phyloP scores from a whole-genome alignment of 1,284 basidiomycete genomes.

The Trichosporon coremiiforme region DNA sequence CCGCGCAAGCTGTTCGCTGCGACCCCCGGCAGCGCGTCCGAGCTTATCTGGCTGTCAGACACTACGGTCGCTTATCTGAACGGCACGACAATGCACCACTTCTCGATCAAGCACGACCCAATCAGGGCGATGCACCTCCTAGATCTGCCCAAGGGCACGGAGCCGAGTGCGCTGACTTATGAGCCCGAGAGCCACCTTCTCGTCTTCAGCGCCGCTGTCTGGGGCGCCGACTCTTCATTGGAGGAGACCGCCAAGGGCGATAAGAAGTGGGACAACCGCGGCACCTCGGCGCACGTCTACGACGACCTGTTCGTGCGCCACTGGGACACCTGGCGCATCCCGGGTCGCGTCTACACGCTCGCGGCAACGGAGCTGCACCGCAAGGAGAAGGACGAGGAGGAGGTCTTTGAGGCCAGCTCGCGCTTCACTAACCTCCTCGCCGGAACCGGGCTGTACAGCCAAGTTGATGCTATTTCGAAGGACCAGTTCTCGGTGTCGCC shows the following conservation, averaged over 20 bases:
- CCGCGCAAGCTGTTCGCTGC: conserved; percentile 38
- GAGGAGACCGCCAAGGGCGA: conserved; percentile 68
- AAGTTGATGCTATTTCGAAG: conserved; percentile 76
- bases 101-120: conserved; percentile 26
- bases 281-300: conserved; percentile 73
- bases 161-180: conserved; percentile 67
- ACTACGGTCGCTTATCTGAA: conserved; percentile 54
- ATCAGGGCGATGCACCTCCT: conserved; percentile 33
- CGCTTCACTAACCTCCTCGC: conserved; percentile 66
- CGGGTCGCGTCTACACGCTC: conserved; percentile 63
- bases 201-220: conserved; percentile 73
- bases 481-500: conserved; percentile 63
- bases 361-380: conserved; percentile 51
- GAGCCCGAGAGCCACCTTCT: conserved; percentile 45
- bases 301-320: conserved; percentile 76
- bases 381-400: conserved; percentile 45
- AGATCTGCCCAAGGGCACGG: conserved; percentile 59
- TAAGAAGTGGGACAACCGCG: conserved; percentile 69
- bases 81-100: conserved; percentile 36
- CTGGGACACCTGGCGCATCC: conserved; percentile 84
- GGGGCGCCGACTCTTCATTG: conserved; percentile 68
- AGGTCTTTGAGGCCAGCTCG: conserved; percentile 44
- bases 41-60: conserved; percentile 51
- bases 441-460: conserved; percentile 62
- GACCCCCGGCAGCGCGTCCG: conserved; percentile 31